phyloP scores from a whole-genome alignment of 305 asterid genomes.

The Nicotiana rustica region DNA sequence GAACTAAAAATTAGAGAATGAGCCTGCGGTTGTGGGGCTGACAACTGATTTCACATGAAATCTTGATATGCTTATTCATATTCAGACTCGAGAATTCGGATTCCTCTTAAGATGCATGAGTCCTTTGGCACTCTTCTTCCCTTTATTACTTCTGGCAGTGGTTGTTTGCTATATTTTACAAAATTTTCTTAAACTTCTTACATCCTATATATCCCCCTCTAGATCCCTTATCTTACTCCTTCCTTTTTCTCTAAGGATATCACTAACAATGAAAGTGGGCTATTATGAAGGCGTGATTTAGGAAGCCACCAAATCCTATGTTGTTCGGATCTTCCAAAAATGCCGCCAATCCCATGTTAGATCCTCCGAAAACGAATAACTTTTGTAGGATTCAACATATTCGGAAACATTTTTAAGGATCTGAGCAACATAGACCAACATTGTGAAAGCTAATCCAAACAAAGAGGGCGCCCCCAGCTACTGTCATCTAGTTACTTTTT shows the following conservation, averaged over 20 bases:
- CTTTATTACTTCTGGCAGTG: background rate
- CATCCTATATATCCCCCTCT: background rate
- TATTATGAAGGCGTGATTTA: background rate
- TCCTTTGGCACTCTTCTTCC: background rate
- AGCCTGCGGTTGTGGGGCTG: conserved; percentile 22
- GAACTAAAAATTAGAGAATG: conserved; percentile 1
- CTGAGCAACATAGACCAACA: background rate
- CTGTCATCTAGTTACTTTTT: conserved; percentile 21
- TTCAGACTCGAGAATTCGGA: background rate
- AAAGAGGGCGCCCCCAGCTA: background rate
- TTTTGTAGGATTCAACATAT: too few species aligned
- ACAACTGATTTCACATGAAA: background rate
- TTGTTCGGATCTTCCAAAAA: too few species aligned
- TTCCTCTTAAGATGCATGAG: conserved; percentile 9
- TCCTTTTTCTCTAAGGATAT: conserved; percentile 16
- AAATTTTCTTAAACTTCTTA: conserved; percentile 1
- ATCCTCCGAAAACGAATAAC: too few species aligned
- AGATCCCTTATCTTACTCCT: background rate
- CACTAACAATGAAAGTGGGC: conserved; percentile 18
- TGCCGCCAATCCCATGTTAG: too few species aligned
- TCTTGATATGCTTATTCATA: conserved; percentile 3
- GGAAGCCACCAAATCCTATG: background rate
- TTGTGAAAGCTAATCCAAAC: background rate
- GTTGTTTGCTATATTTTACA: background rate
- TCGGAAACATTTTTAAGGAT: too few species aligned